Evolutionary conservation across 2,329 filamentous ascomycete genomes (phyloP).

Genomic region (Didymella glomerata): DNA sequence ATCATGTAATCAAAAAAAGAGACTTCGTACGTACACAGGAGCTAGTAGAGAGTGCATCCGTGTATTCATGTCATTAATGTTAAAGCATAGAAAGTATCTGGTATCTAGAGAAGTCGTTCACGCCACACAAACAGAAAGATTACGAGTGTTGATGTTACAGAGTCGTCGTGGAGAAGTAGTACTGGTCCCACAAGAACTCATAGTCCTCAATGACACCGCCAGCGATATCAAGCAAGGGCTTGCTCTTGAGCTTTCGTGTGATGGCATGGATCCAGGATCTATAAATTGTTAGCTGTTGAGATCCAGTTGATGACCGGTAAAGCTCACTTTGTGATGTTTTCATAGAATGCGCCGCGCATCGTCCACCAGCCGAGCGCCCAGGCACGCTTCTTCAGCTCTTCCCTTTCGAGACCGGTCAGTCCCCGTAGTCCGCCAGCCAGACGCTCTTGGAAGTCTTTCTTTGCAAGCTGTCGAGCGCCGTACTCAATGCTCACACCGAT

Average conservation of each 20-base stretch:
- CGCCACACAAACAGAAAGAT: background rate
- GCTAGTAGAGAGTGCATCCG: background rate
- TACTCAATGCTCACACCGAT: conserved; percentile 86
- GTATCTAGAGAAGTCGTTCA: conserved; percentile 31
- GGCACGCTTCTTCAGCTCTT: conserved; percentile 86
- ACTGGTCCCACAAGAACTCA: conserved; percentile 97
- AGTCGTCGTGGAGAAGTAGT: conserved; percentile 82
- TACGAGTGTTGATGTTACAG: conserved; percentile 47
- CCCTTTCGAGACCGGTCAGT: conserved; percentile 83
- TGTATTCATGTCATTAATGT: conserved; percentile 2
- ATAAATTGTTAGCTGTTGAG: conserved; percentile 28
- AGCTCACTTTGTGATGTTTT: conserved; percentile 78
- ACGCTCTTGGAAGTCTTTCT: conserved; percentile 68
- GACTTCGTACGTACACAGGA: background rate
- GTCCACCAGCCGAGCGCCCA: conserved; percentile 96
- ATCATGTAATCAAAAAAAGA: background rate
- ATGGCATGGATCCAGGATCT: conserved; percentile 72
- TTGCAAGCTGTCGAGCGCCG: conserved; percentile 83
- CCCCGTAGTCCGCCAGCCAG: conserved; percentile 76
- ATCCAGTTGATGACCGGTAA: background rate
- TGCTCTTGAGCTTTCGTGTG: conserved; percentile 73
- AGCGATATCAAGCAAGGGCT: conserved; percentile 80
- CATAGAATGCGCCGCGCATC: conserved; percentile 97
- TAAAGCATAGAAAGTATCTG: conserved; percentile 24
- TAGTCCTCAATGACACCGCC: conserved; percentile 93